Evolutionary conservation across 2,329 filamentous ascomycete species (phyloP), one percentile per base, ranked within the genome.

Genomic region (Furcasterigmium furcatum): DNA sequence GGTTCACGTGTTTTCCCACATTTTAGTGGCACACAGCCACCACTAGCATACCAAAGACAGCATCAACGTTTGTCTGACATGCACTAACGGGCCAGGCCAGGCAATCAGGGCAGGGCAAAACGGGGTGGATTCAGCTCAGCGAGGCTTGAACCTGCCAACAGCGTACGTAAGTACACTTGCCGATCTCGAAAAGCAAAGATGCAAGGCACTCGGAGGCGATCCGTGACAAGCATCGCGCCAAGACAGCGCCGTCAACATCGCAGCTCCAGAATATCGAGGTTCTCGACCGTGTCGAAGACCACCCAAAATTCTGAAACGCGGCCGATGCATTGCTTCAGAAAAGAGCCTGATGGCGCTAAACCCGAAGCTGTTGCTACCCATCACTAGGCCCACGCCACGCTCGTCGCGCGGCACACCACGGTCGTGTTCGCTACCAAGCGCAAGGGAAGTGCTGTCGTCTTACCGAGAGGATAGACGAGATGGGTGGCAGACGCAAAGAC

Each of bases 291-390:
- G 49, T 52, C 49, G 52, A 51, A 48, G 49, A 51, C 51, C 53
- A 61, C 63, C 63, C 58, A 36, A 65, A 59, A 67, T 64, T 56
- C 51, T 74, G 73, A 76, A 76, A 76, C 73, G 58, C 60, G 65
- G 65, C 70, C 73, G 72, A 68, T 59, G 69, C 69, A 70, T 47
- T 72, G 70, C 72, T 64, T 74, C 70, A 73, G 68, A 70, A 65
- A 61, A 61, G 59, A 63, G 54, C 60, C 65, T 58, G 54, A 40
- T 36, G n/a, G 7, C 34, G 34, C 34, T 36, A 34, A 16, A 34
- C 30, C 30, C 30, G 6, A 34, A 29, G 8, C 8, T 34, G 8
- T 16, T 19, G 34, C 34, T 16, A 18, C 19, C 34, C 4, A 7
- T 19, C 34, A 16, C 16, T 36, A 36, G 9, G 34, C 16, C 34